phyloP scores from a whole-genome alignment of 345 rosid species.

The Orychophragmus violaceus region DNA sequence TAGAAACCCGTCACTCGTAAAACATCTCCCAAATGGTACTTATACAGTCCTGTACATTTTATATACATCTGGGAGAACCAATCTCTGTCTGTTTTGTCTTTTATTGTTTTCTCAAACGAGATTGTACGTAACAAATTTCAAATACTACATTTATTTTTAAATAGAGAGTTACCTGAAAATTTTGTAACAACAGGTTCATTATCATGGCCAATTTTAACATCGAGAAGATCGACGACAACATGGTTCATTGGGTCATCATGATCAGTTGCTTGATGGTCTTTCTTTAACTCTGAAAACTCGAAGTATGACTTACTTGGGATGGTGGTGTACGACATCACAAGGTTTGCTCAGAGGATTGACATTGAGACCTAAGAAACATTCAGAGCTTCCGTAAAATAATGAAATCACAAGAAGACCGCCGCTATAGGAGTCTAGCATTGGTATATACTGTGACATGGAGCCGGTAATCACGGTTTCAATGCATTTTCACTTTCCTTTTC shows the following conservation, averaged over 20 bases:
- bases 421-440: conserved; percentile 61
- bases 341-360: conserved; percentile 59
- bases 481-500: conserved; percentile 65
- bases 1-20: not conserved
- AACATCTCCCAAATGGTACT: not conserved
- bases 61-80: too few relatives aligned
- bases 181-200: conserved; percentile 81
- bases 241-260: not conserved
- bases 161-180: conserved; percentile 46
- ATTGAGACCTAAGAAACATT: conserved; percentile 75
- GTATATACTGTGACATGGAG: conserved; percentile 83
- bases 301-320: conserved; percentile 75
- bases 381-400: conserved; percentile 69
- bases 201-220: conserved; percentile 59
- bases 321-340: conserved; percentile 70
- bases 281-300: conserved; percentile 63
- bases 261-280: conserved; percentile 31
- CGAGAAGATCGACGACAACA: conserved; percentile 57
- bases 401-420: conserved; percentile 76
- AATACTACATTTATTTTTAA: not conserved
- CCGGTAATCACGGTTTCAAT: conserved; percentile 74
- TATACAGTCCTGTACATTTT: not conserved
- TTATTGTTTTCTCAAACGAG: too few relatives aligned
- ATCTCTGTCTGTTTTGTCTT: too few relatives aligned
- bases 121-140: not conserved